Evolutionary conservation across 805 yeast genomes (phyloP), one percentile per base, ranked within the genome.

Genomic region (Ogataea glucozyma): DNA sequence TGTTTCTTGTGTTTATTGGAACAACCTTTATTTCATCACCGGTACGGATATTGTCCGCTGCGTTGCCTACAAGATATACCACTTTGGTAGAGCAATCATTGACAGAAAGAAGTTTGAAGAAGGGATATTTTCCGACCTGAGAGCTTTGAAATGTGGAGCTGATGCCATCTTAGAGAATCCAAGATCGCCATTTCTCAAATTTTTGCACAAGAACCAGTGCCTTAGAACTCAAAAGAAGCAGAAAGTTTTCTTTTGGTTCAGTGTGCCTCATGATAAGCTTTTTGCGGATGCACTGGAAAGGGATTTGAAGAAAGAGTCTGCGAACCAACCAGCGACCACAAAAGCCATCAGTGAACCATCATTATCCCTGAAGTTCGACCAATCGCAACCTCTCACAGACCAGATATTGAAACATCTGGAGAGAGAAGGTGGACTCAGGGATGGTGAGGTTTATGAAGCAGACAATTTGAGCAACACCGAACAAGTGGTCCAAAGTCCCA

Each of bases 21-120:
- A 88, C 57, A 85, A 85, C 57, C 69, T 90, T 11, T 91, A 85
- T 61, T 90, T 85, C 65, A 78, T 91, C 37, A 91, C 98, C 0
- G 98, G 98, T 3, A 91, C 98, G 1, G 98, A 93, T 69, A 90
- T 91, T 45, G 96, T 93, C 35, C 79, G 96, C 45, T 88, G 96
- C 62, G 79, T 91, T 38, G 85, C 89, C 13, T 93, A 85, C 64
- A 80, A 91, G 52, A 85, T 91, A 68, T 84, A 83, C 54, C 89
- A 88, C 53, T 87, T 91, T 69, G 99, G 99, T 1, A 73, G 98
- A 48, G 78, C 78, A 47, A 81, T 93, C 18, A 63, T 77, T 14
- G 97, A 93, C 62, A 73, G 95, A 54, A 90, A 93, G 66, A 91
- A 93, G 67, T 91, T 91, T 60, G 98, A 91, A 69, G 99, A 91